Base-by-base conservation (phyloP, 192 early-diverging fungal genomes). In the Rhizophagus clarus region DNA sequence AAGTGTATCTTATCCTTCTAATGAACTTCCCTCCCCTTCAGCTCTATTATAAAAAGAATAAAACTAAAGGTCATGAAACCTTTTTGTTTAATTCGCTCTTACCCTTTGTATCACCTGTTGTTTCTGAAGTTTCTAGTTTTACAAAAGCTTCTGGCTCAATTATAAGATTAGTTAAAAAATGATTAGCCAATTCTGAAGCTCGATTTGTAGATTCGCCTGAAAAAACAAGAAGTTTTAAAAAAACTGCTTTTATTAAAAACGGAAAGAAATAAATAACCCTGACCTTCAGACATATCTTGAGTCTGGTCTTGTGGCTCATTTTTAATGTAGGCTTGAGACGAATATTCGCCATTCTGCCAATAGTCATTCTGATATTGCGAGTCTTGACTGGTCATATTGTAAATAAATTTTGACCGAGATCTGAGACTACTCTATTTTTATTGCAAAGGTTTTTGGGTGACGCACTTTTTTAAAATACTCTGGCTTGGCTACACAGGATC, bases 161-260 rank as follows among this genome's bases (percentile, higher is more conserved):
- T 56, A 1, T 56, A 4, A 74, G 73, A 8, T 49, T 61, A 3
- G 74, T 63, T 29, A 76, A 45, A 63, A 76, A 76, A 76, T 63
- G 63, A n/a, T 17, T 40, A n/a, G 74, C 74, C 20, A 76, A 17
- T 10, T 63, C 60, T 63, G 74, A 76, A 1, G 61, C 74, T 17
- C 60, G 61, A n/a, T 22, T 63, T 61, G 34, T 15, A 37, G 74
- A 14, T 24, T 76, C 74, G 9, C 37, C 17, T 61, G 42, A 28
- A 34, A 76, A 22, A 26, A 37, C 26, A 74, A 72, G n/a, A 72
- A 64, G 10, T 28, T 64, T 64, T 5, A 15, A 14, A 29, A 26
- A 15, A 40, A 40, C 37, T 40, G 37, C 0, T 40, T 40, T 8
- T 40, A 40, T 40, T 7, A 40, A 40, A 69, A 9, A 22, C 0